Evolutionary conservation across 768 basidiomycete genomes (phyloP), one percentile per base, ranked within the genome.

Genomic region (Boletus subparvulus): DNA sequence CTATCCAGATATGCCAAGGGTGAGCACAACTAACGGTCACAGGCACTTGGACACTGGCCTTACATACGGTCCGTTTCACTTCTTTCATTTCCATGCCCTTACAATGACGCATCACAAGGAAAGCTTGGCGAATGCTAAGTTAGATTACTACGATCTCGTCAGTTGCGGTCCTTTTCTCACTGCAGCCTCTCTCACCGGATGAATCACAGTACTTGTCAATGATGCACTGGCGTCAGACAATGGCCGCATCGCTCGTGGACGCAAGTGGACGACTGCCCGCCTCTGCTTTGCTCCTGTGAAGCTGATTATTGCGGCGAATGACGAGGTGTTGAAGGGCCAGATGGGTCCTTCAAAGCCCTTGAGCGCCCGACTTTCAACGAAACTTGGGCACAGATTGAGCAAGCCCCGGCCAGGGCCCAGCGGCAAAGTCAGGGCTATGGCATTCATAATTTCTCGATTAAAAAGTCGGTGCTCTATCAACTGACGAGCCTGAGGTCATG

Each of bases 71-170:
- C 30, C 30, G 30, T 30, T 30, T 30, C 30, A 30, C 30, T 9
- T 30, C 30, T 30, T 30, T 30, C 30, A 30, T 30, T 30, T 9
- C 3, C 26, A 26, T 26, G 3, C 26, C 8, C 30, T 30, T 6
- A 16, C 14, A 21, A 46, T 49, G 42, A 53, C 21, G 14, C 12
- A 17, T 36, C 41, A 37, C 11, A 59, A 51, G 51, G 58, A 74
- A 41, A 78, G 77, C 50, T 60, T 82, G 42, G 60, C 68, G 6
- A 70, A 71, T 44, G 69, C 83, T 6, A 75, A 69, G 11, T 52
- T 77, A 4, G 78, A 72, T 16, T 82, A 83, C 60, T 73, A 82
- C 44, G 83, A 84, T 66, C 70, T 83, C n/a, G 55, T 67, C 52
- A 44, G 54, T 56, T 10, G 19, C 13, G 19, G 26, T 3, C 33